Percentiles rank a stretch among this genome's conserved stretches.
These are phyloP conservation scores for Penicillium sp. DNA, from an alignment of 2,329 filamentous ascomycete species.

Conservation along the genomic window DNA sequence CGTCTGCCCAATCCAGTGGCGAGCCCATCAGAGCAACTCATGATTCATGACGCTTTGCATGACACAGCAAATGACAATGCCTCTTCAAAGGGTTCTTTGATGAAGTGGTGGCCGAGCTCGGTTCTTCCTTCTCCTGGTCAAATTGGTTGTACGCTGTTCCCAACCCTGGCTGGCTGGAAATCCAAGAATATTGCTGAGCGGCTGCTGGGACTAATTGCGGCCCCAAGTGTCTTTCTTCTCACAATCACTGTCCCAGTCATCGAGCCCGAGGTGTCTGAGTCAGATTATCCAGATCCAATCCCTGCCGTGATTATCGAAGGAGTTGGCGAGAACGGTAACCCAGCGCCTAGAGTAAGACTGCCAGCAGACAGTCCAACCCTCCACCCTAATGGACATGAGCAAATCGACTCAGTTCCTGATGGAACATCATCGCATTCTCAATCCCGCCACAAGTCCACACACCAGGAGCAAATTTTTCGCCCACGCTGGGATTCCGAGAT, in stretches of 20 bases:
- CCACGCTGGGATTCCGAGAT: constrained; percentile 44
- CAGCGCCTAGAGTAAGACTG: constrained; percentile 32
- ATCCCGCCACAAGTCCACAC: constrained; percentile 20
- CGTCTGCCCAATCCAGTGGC: constrained; percentile 51
- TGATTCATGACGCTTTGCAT: constrained; percentile 32
- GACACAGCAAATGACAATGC: constrained; percentile 43
- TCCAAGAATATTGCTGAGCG: constrained; percentile 86
- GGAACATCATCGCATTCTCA: constrained; percentile 4
- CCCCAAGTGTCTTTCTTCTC: constrained; percentile 87
- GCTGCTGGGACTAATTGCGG: constrained; percentile 75
- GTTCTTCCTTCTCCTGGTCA: constrained; percentile 71
- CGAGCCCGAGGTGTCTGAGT: constrained; percentile 63
- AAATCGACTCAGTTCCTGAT: constrained; percentile 5
- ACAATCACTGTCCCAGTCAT: constrained; percentile 91
- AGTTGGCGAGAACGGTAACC: constrained; percentile 17
- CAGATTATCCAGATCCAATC: constrained; percentile 43
- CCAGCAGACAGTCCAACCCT: constrained; percentile 41
- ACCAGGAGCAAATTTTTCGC: constrained; percentile 14
- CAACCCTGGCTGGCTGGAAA: constrained; percentile 79
- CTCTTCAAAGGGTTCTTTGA: constrained; percentile 46
- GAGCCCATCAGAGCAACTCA: constrained; percentile 37
- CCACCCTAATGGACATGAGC: constrained; percentile 20
- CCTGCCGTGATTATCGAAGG: constrained; percentile 27
- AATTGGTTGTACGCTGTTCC: constrained; percentile 76
- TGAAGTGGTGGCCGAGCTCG: constrained; percentile 77